Evolutionary conservation across 2,329 filamentous ascomycete species (phyloP), one percentile per base, ranked within the genome.

Genomic region (Aspergillus transmontanensis): DNA sequence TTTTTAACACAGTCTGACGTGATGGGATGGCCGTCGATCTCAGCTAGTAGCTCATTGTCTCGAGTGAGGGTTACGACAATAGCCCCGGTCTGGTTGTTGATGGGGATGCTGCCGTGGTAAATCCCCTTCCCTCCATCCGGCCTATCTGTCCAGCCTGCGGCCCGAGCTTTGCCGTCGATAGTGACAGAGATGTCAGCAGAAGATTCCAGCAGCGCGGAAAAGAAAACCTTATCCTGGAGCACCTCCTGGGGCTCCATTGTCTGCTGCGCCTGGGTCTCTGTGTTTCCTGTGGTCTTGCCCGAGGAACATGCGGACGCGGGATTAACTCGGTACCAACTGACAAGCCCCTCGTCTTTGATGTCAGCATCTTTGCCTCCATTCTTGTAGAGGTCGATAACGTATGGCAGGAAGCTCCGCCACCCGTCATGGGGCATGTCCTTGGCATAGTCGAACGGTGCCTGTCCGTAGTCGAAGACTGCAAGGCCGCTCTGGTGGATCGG

Each of bases 401-500:
- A 79, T 7, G 79, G 78, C 30, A 80, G 59, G 48, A 73, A 66
- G 1, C 54, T 55, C 21, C 74, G 64, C 74, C 74, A 76, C 4
- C 71, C 74, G 48, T 76, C 73, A 59, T 76, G 74, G 45, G 69
- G 68, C 67, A 75, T 74, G 2, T 60, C 65, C 23, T 56, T 39
- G 4, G 71, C 74, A 56, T 76, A 76, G 56, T 74, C 68, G 55
- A 71, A 73, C 36, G 85, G 83, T 3, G 83, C 84, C 19, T 61
- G 26, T 6, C 58, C 63, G 3, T 76, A 54, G 1, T 30, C 28
- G 16, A 71, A 66, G 6, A 67, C 68, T 2, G 82, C 81, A 10
- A 84, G 79, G 46, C 80, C 79, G 3, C 80, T 77, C 5, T 80
- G 73, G 51, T 76, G 71, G 53, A 86, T 70, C 0, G 85, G 82